Conservation (phyloP, 225 moss, liverwort and hornwort species). For the Ulota crispa region DNA sequence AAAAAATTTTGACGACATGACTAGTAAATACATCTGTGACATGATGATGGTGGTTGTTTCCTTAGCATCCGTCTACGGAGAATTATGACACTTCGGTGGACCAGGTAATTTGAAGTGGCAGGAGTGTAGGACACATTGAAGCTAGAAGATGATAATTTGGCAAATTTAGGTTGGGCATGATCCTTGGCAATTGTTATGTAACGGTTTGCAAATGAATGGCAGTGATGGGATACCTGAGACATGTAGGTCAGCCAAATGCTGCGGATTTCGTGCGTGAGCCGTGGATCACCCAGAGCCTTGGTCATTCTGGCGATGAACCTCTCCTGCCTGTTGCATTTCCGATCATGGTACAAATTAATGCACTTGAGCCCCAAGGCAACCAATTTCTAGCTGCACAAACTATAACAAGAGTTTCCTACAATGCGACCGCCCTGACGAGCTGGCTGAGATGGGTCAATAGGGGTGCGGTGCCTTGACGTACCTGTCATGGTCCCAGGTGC, state of each 20-base stretch:
- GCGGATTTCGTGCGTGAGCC: conserved; percentile 61
- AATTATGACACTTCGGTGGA: background rate
- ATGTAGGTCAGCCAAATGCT: conserved; percentile 60
- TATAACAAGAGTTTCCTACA: background rate
- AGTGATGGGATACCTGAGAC: conserved; percentile 40
- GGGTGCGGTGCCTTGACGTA: background rate
- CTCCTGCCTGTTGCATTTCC: conserved; percentile 48
- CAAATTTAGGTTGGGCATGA: background rate
- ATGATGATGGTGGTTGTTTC: background rate
- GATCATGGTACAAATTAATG: background rate
- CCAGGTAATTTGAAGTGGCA: background rate
- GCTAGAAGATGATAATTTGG: background rate
- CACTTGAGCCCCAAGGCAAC: background rate
- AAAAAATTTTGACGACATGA: background rate
- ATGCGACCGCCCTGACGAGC: background rate
- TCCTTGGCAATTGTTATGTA: background rate
- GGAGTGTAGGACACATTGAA: too few relatives aligned
- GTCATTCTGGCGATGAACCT: conserved; percentile 49
- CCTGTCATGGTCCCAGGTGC: conserved; percentile 56
- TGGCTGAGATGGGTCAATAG: background rate
- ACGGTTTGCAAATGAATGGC: background rate
- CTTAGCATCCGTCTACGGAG: background rate
- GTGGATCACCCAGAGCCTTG: conserved; percentile 46
- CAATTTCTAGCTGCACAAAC: background rate
- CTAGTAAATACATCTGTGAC: background rate